Base-by-base conservation (phyloP, 2,329 filamentous ascomycete genomes). In the Pestalotiopsis sp. region DNA sequence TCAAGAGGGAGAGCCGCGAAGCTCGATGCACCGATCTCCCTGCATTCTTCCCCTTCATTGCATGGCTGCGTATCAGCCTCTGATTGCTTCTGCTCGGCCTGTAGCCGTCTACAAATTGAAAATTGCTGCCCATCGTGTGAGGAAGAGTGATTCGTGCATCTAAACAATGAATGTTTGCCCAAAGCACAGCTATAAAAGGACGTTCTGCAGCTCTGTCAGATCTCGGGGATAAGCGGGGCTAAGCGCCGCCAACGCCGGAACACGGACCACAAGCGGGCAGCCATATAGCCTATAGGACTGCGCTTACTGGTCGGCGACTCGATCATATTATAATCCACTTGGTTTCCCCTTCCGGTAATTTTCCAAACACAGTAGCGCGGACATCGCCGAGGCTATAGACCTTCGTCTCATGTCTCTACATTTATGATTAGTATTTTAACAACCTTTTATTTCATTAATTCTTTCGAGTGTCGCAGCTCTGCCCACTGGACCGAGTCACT, bases 51-150 rank as follows among this genome's bases (percentile, higher is more conserved):
- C 61, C 61, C 13, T n/a, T 64, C 61, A 64, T 64, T 14, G 61
- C 61, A 64, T 64, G 61, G 25, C 61, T 49, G 20, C 61, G 61
- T 45, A 64, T 64, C 38, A 31, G 20, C 20, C 39, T 49, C 23
- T n/a, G 52, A 20, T 23, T 64, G 38, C 20, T 23, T 31, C 41
- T 49, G 17, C 25, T 52, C 6, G 38, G 61, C 20, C 25, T 14
- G 13, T 25, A 52, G 25, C 61, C 61, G 11, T 64, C 41, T 9
- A 64, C 61, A 20, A 64, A 64, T 14, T 20, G 36, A 49, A 45
- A 64, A 6, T 27, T 20, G 27, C 4, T 62, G 27, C 31, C 31
- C 59, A 62, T 62, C 23, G 2, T 59, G 57, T 36, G 4, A 11
- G 9, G 1, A 27, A 2, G 2, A 52, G 2, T 23, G 2, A n/a